Evolutionary conservation across 1,284 basidiomycete species (phyloP), one percentile per base, ranked within the genome.

Genomic region (Amylostereum chailletii): DNA sequence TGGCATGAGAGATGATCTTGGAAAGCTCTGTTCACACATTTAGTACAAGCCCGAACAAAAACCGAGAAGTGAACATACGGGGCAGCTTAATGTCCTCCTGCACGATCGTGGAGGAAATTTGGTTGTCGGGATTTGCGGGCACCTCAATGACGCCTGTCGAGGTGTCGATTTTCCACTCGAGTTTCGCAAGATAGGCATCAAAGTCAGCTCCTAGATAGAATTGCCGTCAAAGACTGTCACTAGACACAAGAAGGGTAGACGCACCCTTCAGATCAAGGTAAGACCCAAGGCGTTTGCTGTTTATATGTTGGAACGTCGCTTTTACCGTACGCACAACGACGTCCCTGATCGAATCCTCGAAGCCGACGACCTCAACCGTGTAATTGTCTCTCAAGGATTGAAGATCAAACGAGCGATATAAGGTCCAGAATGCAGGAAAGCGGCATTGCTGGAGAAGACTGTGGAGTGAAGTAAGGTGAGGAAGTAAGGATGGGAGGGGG

Each of bases 101-200:
- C 42, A 95, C 88, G 39, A 95, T 81, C n/a, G 90, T 90, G 0
- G 93, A 90, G 66, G 93, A 90, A 61, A 96, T 91, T 62, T 93
- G 88, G 68, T 96, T 97, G 67, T 94, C 90, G n/a, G 86, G 87
- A 66, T 94, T 94, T 46, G 83, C 77, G 38, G 93, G 92, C 49
- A 96, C 75, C 30, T 67, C 71, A 44, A 93, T 77, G 8, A 82
- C 76, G 11, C 78, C 81, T 4, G 69, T 72, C 6, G 72, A 60
- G 5, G 74, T 68, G 58, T 92, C 81, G 34, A 85, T 57, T 40
- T 71, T 71, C 94, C 94, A 97, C 26, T 83, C 89, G 45, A 86
- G 71, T 57, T 81, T 78, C 57, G 73, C 66, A 45, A 88, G 72
- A 65, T 86, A 94, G 7, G 69, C 69, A 40, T 74, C 71, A 38